Base-by-base conservation (phyloP, 1,139 yeast genomes). In the Geotrichum australiense region DNA sequence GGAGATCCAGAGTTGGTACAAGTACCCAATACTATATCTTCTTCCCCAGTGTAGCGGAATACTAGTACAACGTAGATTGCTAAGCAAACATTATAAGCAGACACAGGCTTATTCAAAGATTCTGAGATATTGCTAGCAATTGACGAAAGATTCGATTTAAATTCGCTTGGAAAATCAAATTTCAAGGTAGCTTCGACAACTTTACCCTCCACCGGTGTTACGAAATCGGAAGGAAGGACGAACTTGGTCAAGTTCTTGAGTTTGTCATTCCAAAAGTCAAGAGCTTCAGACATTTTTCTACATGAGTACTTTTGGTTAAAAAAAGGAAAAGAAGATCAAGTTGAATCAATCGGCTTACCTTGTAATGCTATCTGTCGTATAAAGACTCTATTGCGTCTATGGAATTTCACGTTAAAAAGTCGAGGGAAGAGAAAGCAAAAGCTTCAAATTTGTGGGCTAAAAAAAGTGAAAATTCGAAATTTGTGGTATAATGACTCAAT, bases 11-110 rank as follows among this genome's bases (percentile, higher is more conserved):
- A 36, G 33, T 63, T 58, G 12, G 70, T 62, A 47, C 78, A 78
- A 1, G 93, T 76, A 21, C 94, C 86, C 48, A 91, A 65, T n/a
- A 83, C 80, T 42, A 91, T 78, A 56, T 91, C 97, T 50, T 87
- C 96, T 58, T 91, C 97, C 21, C 96, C 97, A 4, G 96, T 82
- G 43, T 85, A 69, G 58, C 97, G 73, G 62, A 74, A 80, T 29
- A 85, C 71, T 45, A 91, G 69, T 1, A 81, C 76, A 21, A 81
- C 76, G 65, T 80, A 84, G 1, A 75, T 75, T n/a, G 94, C 69
- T 46, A 86, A 69, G 0, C 80, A 78, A 16, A 73, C 62, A 23
- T 70, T 59, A 58, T 80, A 83, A 32, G 60, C 59, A 26, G 49
- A 28, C 10, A 41, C 39, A 7, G 35, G 35, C 20, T 29, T 35